Base-by-base conservation (phyloP, 2,329 filamentous ascomycete species). In the Colletotrichum sp. region DNA sequence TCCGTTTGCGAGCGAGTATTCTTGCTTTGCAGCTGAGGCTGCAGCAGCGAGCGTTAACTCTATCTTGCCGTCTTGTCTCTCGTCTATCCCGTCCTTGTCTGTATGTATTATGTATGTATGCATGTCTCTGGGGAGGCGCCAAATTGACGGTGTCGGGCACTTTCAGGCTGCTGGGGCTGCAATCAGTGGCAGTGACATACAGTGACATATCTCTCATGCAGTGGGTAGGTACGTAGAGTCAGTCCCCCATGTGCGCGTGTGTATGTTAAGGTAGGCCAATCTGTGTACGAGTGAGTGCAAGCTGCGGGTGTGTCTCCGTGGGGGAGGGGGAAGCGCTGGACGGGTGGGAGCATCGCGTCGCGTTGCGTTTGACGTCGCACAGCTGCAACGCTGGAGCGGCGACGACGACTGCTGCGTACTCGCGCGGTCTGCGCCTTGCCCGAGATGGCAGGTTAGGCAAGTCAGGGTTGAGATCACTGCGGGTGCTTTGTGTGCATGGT, bases 341-440 rank as follows among this genome's bases (percentile, higher is more conserved):
- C 25, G 73, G 73, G 62, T 72, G 43, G 55, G 52, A 62, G 62
- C 69, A 62, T 58, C 73, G 71, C 70, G 55, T 66, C 32, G 62
- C 30, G 69, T 58, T 67, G 62, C 73, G 62, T 72, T 66, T 64
- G 39, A 25, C 60, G 69, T 73, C 55, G 64, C 52, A 73, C 73
- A 64, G 56, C 56, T 75, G 64, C 64, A 64, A 72, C 73, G 39
- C 56, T 72, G 73, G 56, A 64, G 73, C 62, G 73, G 64, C 43
- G 73, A 67, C 55, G 55, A 67, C 66, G 39, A 43, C 39, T 43
- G 16, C 39, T 43, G 39, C 39, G 39, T 43, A n/a, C 60, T 72
- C 55, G 72, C 72, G 61, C 69, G 68, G 72, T 62, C 72, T 43
- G 64, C 73, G 34, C 64, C 39, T 22, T 75, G 43, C 64, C 30